phyloP scores from a whole-genome alignment of 305 asterid genomes.

The Fraxinus xanthoxyloides region DNA sequence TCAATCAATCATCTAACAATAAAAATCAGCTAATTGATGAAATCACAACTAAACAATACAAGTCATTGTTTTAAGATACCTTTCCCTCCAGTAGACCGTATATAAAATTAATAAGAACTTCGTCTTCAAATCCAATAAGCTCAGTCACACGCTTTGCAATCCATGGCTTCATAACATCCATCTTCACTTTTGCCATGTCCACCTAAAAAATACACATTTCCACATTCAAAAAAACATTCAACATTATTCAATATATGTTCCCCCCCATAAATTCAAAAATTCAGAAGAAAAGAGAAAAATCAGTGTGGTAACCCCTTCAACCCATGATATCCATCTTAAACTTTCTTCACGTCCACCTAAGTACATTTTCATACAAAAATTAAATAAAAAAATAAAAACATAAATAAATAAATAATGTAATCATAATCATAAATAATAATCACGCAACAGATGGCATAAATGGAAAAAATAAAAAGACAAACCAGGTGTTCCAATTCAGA shows the following conservation, averaged over 20 bases:
- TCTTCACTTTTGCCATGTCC: slow-evolving; percentile 85
- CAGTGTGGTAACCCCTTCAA: not conserved
- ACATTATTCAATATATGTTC: not conserved
- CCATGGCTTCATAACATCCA: slow-evolving; percentile 97
- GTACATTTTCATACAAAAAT: slow-evolving; percentile 6
- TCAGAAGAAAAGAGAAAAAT: not conserved
- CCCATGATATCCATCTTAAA: slow-evolving; percentile 12
- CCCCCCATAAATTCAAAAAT: slow-evolving; percentile 5
- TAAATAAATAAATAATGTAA: not conserved
- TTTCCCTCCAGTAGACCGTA: slow-evolving; percentile 86
- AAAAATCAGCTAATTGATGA: not conserved
- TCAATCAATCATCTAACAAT: slow-evolving; percentile 13
- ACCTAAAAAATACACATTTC: slow-evolving; percentile 44
- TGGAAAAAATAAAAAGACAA: slow-evolving; percentile 18
- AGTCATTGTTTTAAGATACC: slow-evolving; percentile 41
- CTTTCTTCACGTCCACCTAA: slow-evolving; percentile 19
- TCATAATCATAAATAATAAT: not conserved
- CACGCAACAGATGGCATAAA: not conserved
- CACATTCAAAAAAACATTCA: not conserved
- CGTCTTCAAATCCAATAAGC: slow-evolving; percentile 95
- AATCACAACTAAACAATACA: slow-evolving; percentile 4
- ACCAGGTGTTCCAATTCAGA: slow-evolving; percentile 89
- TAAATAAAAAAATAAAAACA: not conserved
- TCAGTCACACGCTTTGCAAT: slow-evolving; percentile 93
- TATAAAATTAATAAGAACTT: slow-evolving; percentile 93